A percentile compares a stretch with the other conserved stretches of the same genome.
phyloP scores from a whole-genome alignment of 2,329 filamentous ascomycete species.

The Sarocladium strictum region DNA sequence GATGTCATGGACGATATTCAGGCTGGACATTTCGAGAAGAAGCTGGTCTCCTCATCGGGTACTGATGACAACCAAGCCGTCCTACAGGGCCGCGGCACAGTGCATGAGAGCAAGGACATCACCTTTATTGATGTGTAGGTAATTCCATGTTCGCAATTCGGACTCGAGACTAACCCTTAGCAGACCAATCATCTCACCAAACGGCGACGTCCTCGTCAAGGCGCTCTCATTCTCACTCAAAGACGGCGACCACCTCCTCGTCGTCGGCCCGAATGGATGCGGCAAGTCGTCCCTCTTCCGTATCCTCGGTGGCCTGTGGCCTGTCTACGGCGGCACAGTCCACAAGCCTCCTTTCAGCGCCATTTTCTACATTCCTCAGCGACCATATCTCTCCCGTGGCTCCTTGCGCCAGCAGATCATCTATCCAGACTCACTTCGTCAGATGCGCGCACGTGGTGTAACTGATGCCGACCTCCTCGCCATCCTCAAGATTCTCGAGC shows the following conservation, averaged over 20 bases:
- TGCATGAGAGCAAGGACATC: constrained; percentile 78
- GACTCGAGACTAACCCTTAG: neutral
- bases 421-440: constrained; percentile 82
- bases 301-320: constrained; percentile 94
- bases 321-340: constrained; percentile 91
- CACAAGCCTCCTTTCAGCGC: constrained; percentile 85
- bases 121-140: constrained; percentile 74
- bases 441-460: constrained; percentile 79
- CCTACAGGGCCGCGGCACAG: constrained; percentile 71
- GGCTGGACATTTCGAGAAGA: constrained; percentile 89
- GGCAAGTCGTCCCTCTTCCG: constrained; percentile 95
- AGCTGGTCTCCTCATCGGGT: constrained; percentile 82
- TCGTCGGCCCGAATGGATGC: constrained; percentile 94
- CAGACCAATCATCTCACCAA: constrained; percentile 88
- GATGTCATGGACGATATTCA: constrained; percentile 94
- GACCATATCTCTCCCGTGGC: constrained; percentile 86
- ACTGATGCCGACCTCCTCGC: constrained; percentile 74
- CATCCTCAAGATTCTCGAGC: constrained; percentile 73
- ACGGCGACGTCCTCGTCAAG: constrained; percentile 85
- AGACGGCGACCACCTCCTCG: constrained; percentile 83
- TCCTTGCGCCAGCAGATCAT: constrained; percentile 95
- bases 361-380: constrained; percentile 97
- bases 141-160: neutral
- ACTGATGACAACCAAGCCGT: constrained; percentile 78
- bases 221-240: constrained; percentile 82